These are phyloP conservation scores for Rhodotorula sp. DNA, from an alignment of 1,284 basidiomycete genomes.

Conservation along the genomic window DNA sequence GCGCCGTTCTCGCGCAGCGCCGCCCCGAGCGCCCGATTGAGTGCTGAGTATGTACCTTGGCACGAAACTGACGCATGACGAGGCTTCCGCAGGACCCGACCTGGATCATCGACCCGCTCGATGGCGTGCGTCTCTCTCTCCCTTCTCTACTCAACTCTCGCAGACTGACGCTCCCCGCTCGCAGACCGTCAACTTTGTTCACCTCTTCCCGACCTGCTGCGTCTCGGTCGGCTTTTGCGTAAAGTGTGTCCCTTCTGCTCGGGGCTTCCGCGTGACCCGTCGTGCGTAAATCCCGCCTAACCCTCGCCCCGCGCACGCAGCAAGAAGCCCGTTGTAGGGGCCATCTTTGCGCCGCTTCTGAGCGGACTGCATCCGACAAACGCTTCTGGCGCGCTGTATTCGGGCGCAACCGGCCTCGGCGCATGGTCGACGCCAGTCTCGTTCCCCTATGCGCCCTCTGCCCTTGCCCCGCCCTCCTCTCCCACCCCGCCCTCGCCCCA, in stretches of 20 bases:
- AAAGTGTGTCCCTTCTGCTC: conserved; percentile 30
- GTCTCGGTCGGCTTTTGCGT: conserved; percentile 45
- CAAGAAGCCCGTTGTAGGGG: conserved; percentile 46
- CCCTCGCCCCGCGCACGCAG: conserved; percentile 3
- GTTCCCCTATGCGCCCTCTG: conserved; percentile 29
- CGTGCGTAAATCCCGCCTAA: neutral
- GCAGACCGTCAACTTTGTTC: conserved; percentile 45
- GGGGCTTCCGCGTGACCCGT: neutral
- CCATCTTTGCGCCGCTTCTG: conserved; percentile 47
- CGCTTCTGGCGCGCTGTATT: conserved; percentile 44
- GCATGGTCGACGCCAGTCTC: conserved; percentile 44
- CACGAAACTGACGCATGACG: no score
- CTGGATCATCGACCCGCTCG: conserved; percentile 48
- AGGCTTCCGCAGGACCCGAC: conserved; percentile 45
- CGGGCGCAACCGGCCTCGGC: conserved; percentile 43
- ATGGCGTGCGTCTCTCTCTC: conserved; percentile 38
- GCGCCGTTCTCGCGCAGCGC: no score
- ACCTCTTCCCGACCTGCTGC: conserved; percentile 44
- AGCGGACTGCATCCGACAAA: conserved; percentile 43
- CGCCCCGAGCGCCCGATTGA: no score
- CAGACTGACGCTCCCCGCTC: neutral
- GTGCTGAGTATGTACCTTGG: no score
- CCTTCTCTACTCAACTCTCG: neutral
- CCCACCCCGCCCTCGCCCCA: neutral
- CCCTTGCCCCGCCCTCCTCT: conserved; percentile 7